A percentile compares a stretch with the other conserved stretches of the same genome.
These are phyloP conservation scores for Saturnispora sekii DNA, from an alignment of 805 yeast species.

Conservation along the genomic window DNA sequence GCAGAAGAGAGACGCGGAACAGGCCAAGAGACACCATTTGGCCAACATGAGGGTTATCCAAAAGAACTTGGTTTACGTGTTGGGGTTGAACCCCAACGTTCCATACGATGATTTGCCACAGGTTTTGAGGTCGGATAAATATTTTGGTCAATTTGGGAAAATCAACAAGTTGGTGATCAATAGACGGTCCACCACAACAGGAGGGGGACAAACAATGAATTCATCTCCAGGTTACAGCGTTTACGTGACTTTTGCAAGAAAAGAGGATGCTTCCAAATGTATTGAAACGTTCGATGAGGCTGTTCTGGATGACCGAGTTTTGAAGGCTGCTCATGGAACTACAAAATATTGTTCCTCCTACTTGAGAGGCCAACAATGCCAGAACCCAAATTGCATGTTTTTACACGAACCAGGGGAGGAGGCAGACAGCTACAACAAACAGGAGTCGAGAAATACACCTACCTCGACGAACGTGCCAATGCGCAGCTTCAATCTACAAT, in stretches of 20 bases:
- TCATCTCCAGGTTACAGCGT: constrained; percentile 79
- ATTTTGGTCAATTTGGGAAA: constrained; percentile 97
- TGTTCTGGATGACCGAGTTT: constrained; percentile 77
- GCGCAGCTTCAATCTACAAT: constrained; percentile 51
- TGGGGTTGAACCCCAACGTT: constrained; percentile 84
- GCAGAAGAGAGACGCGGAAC: constrained; percentile 85
- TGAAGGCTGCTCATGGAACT: constrained; percentile 96
- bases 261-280: constrained; percentile 93
- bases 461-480: neutral
- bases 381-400: constrained; percentile 98
- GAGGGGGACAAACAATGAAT: constrained; percentile 22
- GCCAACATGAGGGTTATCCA: constrained; percentile 98
- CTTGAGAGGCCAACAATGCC: constrained; percentile 90
- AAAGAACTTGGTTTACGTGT: constrained; percentile 91
- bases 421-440: constrained; percentile 92
- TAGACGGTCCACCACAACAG: constrained; percentile 46
- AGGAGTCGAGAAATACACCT: constrained; percentile 32
- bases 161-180: constrained; percentile 90
- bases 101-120: constrained; percentile 80
- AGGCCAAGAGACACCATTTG: constrained; percentile 73
- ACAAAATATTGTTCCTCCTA: constrained; percentile 98
- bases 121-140: constrained; percentile 77
- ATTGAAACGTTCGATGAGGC: constrained; percentile 90
- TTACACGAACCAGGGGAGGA: constrained; percentile 99
- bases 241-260: constrained; percentile 84